phyloP scores from a whole-genome alignment of 257 asterid species.

The Petrea volubilis region DNA sequence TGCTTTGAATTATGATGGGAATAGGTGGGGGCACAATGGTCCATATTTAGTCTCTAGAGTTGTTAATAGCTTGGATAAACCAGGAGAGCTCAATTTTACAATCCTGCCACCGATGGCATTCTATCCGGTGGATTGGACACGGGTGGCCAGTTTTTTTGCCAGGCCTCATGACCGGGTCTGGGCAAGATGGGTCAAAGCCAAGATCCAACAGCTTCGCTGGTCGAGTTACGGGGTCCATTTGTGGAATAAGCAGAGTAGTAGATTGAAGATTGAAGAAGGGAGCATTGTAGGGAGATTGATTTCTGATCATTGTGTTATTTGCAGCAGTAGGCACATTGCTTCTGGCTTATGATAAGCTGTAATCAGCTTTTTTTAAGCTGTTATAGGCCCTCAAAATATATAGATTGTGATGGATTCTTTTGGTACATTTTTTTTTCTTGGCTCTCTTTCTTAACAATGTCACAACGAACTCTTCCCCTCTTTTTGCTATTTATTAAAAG shows the following conservation, averaged over 20 bases:
- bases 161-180: constrained; percentile 27
- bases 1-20: constrained; percentile 61
- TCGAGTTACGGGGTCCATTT: constrained; percentile 64
- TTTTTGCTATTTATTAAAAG: too few relatives aligned
- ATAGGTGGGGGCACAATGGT: constrained; percentile 79
- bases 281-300: constrained; percentile 58
- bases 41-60: constrained; percentile 77
- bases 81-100: constrained; percentile 35
- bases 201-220: constrained; percentile 36
- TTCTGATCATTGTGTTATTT: constrained; percentile 53
- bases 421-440: neutral
- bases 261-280: constrained; percentile 60
- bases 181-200: constrained; percentile 48
- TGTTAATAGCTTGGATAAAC: constrained; percentile 28
- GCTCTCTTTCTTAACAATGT: neutral
- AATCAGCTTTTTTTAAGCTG: neutral
- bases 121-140: constrained; percentile 68
- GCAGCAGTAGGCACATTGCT: constrained; percentile 26
- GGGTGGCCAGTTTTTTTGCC: constrained; percentile 36
- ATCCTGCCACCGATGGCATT: constrained; percentile 58
- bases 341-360: constrained; percentile 10
- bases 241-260: constrained; percentile 64
- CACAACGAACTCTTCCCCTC: neutral
- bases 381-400: neutral
- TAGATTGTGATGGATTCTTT: neutral